Percentiles rank a stretch among this genome's conserved stretches.
These are phyloP conservation scores for Balakata baccata DNA, from an alignment of 345 rosid species.

Conservation along the genomic window DNA sequence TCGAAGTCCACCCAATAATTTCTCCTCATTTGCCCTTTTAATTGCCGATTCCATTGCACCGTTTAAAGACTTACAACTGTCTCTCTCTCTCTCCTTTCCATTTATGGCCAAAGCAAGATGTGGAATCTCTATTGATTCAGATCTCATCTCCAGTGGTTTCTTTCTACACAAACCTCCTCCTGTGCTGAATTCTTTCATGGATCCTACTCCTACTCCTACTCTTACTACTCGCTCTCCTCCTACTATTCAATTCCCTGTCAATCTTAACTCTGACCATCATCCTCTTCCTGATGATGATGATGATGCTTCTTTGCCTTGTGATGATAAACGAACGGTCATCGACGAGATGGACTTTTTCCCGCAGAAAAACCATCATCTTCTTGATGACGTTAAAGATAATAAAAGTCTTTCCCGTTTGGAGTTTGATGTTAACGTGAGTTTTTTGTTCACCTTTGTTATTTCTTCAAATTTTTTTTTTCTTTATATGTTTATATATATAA, in stretches of 20 bases:
- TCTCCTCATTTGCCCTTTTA: constrained; percentile 45
- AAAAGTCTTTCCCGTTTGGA: constrained; percentile 23
- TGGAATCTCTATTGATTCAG: constrained; percentile 65
- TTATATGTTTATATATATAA: neutral
- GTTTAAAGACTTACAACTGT: constrained; percentile 29
- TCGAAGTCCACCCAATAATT: no score
- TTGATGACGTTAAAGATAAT: constrained; percentile 6
- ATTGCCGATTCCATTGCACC: constrained; percentile 73
- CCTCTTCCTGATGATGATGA: neutral
- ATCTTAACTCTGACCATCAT: constrained; percentile 20
- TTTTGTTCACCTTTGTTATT: neutral
- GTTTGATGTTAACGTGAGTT: constrained; percentile 46
- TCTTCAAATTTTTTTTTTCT: neutral
- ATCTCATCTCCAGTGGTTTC: constrained; percentile 27
- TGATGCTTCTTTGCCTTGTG: constrained; percentile 6
- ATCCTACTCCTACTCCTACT: neutral
- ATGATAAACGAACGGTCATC: constrained; percentile 28
- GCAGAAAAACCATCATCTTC: constrained; percentile 14
- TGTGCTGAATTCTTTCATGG: constrained; percentile 47
- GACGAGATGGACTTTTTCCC: constrained; percentile 62
- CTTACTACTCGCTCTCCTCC: constrained; percentile 16
- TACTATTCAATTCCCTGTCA: constrained; percentile 49
- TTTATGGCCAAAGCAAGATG: constrained; percentile 53
- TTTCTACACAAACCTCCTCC: constrained; percentile 32
- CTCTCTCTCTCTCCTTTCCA: constrained; percentile 26